Base-by-base conservation (phyloP, 768 basidiomycete genomes). In the Phanerochaete sordida region DNA sequence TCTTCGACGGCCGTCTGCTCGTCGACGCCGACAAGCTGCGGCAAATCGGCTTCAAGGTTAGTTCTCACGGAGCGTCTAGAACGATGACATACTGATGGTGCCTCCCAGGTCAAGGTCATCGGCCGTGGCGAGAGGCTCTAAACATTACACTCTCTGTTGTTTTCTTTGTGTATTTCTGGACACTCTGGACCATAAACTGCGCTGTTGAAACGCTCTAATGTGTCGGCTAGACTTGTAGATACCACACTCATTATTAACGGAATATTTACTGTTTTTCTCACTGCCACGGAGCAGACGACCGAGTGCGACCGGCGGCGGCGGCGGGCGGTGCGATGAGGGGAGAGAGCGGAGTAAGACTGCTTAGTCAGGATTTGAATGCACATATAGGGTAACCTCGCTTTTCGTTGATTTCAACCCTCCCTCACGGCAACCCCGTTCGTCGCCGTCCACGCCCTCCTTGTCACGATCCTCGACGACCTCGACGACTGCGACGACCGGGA, bases 1-100 rank as follows among this genome's bases (percentile, higher is more conserved):
- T 99, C 64, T 98, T 98, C 69, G 96, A 98, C 71, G 95, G 95
- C 4, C 84, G 95, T 31, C 78, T 97, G 62, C 81, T 98, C 68
- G 81, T 98, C 46, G 91, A 98, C 70, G 85, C 84, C 11, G 85
- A 86, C 53, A 83, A 84, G 73, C 79, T 98, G 63, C 83, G 82
- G 67, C 72, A 84, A 69, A 97, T 98, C 69, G 96, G 96, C 39
- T 98, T 98, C 86, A 91, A 84, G 74, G 90, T 90, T 21, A 12
- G 80, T 74, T 23, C 2, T 37, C 52, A 19, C 39, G 39, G 4
- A 4, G 39, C 11, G 7, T 16, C 39, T 12, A 11, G 39, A 9
- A 9, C 19, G 19, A 43, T 43, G 39, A 43, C 19, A 43, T 43
- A 43, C 39, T 43, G 39, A 19, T 19, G 39, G 39, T 43, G 8